phyloP scores from a whole-genome alignment of 257 asterid genomes.

The Capsicum pubescens region DNA sequence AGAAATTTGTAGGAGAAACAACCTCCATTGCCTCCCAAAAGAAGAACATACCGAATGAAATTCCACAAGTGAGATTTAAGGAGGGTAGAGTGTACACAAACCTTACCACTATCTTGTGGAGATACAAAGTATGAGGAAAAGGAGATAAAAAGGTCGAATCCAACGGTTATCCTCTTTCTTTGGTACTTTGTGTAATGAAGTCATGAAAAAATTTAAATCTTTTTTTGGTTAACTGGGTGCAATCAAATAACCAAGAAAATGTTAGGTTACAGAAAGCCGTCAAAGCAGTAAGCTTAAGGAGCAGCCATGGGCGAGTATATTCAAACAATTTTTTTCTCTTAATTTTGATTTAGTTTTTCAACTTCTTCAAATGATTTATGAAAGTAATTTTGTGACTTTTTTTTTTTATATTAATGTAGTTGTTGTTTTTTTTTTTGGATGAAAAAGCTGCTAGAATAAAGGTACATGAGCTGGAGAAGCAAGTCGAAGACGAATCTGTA shows the following conservation, averaged over 20 bases:
- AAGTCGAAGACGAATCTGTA: constrained; percentile 38
- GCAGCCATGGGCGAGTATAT: constrained; percentile 16
- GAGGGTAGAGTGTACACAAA: too few relatives aligned
- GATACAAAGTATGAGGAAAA: too few relatives aligned
- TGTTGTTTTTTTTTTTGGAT: too few relatives aligned
- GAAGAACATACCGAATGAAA: neutral
- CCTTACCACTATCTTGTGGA: too few relatives aligned
- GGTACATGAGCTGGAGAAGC: constrained; percentile 46
- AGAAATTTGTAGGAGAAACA: neutral
- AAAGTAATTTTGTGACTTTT: neutral
- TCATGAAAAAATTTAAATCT: neutral
- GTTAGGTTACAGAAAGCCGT: neutral
- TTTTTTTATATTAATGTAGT: too few relatives aligned
- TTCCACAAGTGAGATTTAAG: too few relatives aligned
- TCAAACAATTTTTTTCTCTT: neutral
- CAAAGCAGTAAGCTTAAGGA: neutral
- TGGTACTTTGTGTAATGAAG: neutral
- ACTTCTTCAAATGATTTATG: neutral
- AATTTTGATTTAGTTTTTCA: neutral
- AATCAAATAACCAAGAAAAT: too few relatives aligned
- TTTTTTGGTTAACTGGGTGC: too few relatives aligned
- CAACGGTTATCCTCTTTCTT: neutral
- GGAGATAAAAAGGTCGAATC: neutral
- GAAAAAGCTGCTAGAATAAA: constrained; percentile 42
- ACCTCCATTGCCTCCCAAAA: neutral